A percentile compares a stretch with the other conserved stretches of the same genome.
Evolutionary conservation across 768 basidiomycete species (phyloP).

Genomic region (Baorangia bicolor): DNA sequence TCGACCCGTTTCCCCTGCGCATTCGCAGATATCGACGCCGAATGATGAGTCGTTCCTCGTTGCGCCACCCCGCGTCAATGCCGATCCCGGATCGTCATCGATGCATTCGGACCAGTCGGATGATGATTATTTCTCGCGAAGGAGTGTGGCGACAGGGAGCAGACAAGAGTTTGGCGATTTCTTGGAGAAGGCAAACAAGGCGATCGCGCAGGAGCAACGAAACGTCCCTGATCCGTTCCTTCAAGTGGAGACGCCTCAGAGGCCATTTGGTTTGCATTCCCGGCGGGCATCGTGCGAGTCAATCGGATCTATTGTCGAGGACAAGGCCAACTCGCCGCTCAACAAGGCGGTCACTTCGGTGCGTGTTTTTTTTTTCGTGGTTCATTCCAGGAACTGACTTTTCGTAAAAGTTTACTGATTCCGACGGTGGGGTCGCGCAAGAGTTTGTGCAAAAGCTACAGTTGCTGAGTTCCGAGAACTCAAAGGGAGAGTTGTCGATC

Average conservation of each 20-base stretch:
- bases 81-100: slow-evolving; percentile 30
- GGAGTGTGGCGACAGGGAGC: slow-evolving; percentile 27
- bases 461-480: slow-evolving; percentile 76
- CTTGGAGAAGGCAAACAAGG: slow-evolving; percentile 79
- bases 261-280: slow-evolving; percentile 80
- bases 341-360: slow-evolving; percentile 93
- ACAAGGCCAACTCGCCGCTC: slow-evolving; percentile 85
- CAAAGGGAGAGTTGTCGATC: slow-evolving; percentile 88
- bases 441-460: slow-evolving; percentile 88
- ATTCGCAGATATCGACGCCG: slow-evolving; percentile 59
- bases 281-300: slow-evolving; percentile 86
- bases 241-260: slow-evolving; percentile 55
- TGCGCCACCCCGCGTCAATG: slow-evolving; percentile 30
- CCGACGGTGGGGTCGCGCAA: slow-evolving; percentile 87
- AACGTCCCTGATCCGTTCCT: slow-evolving; percentile 86
- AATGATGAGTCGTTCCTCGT: slow-evolving; percentile 42
- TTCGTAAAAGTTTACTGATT: slow-evolving; percentile 75
- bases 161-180: slow-evolving; percentile 68
- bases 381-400: background rate
- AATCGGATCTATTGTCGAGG: slow-evolving; percentile 87
- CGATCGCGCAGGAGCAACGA: slow-evolving; percentile 77
- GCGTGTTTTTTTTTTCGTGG: slow-evolving; percentile 17
- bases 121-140: slow-evolving; percentile 55
- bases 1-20: slow-evolving; percentile 56
- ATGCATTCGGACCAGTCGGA: slow-evolving; percentile 54